phyloP scores from a whole-genome alignment of 1,284 basidiomycete genomes.

The Megacollybia platyphylla region DNA sequence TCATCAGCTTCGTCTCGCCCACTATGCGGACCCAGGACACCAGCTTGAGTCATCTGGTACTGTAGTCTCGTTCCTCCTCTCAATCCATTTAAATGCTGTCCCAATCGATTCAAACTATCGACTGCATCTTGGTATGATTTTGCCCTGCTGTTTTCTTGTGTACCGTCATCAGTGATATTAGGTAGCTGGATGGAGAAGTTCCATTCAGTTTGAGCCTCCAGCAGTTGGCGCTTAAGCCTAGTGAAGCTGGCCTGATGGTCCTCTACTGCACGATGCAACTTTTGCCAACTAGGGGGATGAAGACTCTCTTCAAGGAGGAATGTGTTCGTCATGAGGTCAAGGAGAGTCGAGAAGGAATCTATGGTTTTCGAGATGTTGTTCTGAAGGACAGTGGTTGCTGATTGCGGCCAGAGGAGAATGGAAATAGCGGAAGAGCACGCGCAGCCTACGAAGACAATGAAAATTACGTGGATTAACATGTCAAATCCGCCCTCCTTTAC shows the following conservation, averaged over 20 bases:
- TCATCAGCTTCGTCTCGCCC: slow-evolving; percentile 24
- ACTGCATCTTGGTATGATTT: slow-evolving; percentile 77
- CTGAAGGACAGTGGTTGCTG: slow-evolving; percentile 77
- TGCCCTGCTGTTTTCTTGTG: slow-evolving; percentile 20
- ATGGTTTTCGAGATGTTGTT: slow-evolving; percentile 76
- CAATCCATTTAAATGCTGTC: slow-evolving; percentile 83
- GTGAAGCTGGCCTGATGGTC: slow-evolving; percentile 83
- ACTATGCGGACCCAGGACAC: slow-evolving; percentile 33
- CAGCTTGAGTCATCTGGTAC: slow-evolving; percentile 64
- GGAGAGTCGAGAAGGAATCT: slow-evolving; percentile 76
- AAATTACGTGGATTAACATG: slow-evolving; percentile 60
- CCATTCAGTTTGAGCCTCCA: slow-evolving; percentile 79
- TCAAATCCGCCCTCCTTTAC: slow-evolving; percentile 84
- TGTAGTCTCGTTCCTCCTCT: slow-evolving; percentile 76
- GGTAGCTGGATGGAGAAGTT: slow-evolving; percentile 17
- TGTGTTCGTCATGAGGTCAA: slow-evolving; percentile 68
- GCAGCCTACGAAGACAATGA: slow-evolving; percentile 72
- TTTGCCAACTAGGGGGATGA: slow-evolving; percentile 39
- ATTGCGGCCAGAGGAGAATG: slow-evolving; percentile 72
- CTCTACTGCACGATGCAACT: slow-evolving; percentile 64
- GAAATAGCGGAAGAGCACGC: slow-evolving; percentile 77
- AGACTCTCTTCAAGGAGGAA: slow-evolving; percentile 74
- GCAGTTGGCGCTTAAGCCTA: slow-evolving; percentile 70
- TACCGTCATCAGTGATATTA: slow-evolving; percentile 4
- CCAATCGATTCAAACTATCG: slow-evolving; percentile 72